phyloP scores from a whole-genome alignment of 306 rosid species.

The Cucumis cinereus region DNA sequence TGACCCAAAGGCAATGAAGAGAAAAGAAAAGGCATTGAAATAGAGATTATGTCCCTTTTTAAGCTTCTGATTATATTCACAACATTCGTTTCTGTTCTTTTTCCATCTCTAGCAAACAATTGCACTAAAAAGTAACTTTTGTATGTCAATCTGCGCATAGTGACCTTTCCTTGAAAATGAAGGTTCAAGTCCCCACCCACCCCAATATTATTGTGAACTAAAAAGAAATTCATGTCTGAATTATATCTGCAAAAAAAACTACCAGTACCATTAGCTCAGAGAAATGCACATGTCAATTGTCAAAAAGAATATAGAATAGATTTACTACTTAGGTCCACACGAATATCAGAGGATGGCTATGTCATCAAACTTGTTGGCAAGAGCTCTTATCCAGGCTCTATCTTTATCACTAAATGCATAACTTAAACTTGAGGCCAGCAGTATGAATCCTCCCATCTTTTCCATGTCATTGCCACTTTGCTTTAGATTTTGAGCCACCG shows the following conservation, averaged over 20 bases:
- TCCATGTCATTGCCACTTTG: conserved; percentile 20
- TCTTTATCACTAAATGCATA: conserved; percentile 71
- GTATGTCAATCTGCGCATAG: not conserved
- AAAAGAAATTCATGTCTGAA: not conserved
- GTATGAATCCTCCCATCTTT: conserved; percentile 40
- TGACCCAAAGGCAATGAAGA: not conserved
- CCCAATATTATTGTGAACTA: not conserved
- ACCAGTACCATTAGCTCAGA: not conserved
- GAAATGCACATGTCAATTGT: not conserved
- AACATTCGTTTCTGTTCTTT: not conserved
- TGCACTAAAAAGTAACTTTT: not conserved
- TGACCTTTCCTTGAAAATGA: not conserved
- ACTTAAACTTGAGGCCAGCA: conserved; percentile 52
- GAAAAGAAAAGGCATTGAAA: not conserved
- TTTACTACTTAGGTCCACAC: not conserved
- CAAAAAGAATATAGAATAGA: not conserved
- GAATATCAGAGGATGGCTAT: conserved; percentile 3
- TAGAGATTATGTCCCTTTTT: not conserved
- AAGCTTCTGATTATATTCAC: not conserved
- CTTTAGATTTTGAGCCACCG: conserved; percentile 27
- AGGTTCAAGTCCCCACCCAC: not conserved
- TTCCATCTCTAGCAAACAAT: not conserved
- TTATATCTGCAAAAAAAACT: not conserved
- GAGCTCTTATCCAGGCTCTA: conserved; percentile 69
- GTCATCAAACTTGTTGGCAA: conserved; percentile 51